Conservation (phyloP, 345 rosid genomes). For the Eucalyptus leucophloia region DNA sequence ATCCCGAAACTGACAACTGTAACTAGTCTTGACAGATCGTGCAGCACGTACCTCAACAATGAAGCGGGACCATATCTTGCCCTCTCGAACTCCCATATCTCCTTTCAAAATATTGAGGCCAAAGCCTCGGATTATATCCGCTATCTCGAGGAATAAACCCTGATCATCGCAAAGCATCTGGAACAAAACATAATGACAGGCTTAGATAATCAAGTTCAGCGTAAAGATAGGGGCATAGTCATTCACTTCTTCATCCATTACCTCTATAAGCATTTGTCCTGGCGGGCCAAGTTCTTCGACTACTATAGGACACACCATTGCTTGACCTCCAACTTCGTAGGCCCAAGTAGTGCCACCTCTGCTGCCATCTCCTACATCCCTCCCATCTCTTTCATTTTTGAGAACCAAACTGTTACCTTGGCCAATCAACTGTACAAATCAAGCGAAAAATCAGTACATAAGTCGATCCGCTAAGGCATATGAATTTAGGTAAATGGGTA, state of each 20-base stretch:
- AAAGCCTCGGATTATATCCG: conserved; percentile 51
- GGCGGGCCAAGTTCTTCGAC: conserved; percentile 67
- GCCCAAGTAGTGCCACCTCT: conserved; percentile 79
- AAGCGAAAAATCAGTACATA: neutral
- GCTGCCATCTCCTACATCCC: neutral
- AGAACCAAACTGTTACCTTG: conserved; percentile 10
- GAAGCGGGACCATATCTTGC: conserved; percentile 74
- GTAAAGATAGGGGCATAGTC: neutral
- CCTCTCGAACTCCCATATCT: conserved; percentile 48
- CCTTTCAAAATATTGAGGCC: conserved; percentile 81
- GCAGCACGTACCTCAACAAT: conserved; percentile 49
- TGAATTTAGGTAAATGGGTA: neutral
- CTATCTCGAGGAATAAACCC: conserved; percentile 78
- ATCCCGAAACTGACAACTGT: neutral
- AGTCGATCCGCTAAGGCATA: neutral
- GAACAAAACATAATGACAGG: neutral
- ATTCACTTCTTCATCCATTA: neutral
- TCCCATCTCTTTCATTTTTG: conserved; percentile 7
- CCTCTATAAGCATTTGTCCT: conserved; percentile 90
- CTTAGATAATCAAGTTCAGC: neutral
- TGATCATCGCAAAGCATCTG: conserved; percentile 82
- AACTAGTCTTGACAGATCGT: neutral
- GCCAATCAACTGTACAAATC: conserved; percentile 15
- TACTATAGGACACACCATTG: conserved; percentile 62
- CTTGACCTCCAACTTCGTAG: conserved; percentile 57